These are phyloP conservation scores for Podospora pseudopauciseta DNA, from an alignment of 495 filamentous ascomycete species.

Conservation along the genomic window DNA sequence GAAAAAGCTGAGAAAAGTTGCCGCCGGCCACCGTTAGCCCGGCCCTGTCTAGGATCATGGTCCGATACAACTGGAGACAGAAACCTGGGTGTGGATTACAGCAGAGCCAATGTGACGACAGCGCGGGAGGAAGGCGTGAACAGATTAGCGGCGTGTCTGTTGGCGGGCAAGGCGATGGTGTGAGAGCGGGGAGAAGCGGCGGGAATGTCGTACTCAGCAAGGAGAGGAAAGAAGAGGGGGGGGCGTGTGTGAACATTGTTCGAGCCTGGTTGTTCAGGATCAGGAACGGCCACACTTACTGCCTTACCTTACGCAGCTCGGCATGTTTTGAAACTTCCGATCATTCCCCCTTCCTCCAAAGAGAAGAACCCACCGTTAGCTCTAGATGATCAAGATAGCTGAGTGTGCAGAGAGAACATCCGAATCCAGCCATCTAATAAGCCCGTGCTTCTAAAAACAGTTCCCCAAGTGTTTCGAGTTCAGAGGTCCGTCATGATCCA, in stretches of 20 bases:
- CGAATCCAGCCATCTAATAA: not conserved
- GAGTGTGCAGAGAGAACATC: not conserved
- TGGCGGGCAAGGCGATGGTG: not conserved
- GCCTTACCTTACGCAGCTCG: slow-evolving; percentile 4
- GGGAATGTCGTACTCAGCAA: not conserved
- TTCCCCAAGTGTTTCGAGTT: not conserved
- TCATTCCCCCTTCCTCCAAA: slow-evolving; percentile 5
- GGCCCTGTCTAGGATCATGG: slow-evolving; percentile 8
- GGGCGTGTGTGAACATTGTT: slow-evolving; percentile 7
- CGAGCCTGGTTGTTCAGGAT: not conserved
- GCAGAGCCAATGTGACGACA: not conserved
- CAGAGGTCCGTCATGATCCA: not conserved
- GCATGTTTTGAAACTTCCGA: slow-evolving; percentile 24
- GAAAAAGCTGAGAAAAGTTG: not conserved
- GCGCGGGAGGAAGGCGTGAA: slow-evolving; percentile 13
- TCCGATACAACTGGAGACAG: not conserved
- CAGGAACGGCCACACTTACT: slow-evolving; percentile 5
- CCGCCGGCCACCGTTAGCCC: slow-evolving; percentile 11
- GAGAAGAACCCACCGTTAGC: slow-evolving; percentile 13
- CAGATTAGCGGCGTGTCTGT: not conserved
- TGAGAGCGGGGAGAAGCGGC: not conserved
- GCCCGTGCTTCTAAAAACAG: slow-evolving; percentile 11
- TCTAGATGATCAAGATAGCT: slow-evolving; percentile 5
- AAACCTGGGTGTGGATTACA: not conserved
- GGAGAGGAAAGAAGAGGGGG: no score